phyloP scores from a whole-genome alignment of 371 early-diverging fungal genomes.

The Mortierella sp. region DNA sequence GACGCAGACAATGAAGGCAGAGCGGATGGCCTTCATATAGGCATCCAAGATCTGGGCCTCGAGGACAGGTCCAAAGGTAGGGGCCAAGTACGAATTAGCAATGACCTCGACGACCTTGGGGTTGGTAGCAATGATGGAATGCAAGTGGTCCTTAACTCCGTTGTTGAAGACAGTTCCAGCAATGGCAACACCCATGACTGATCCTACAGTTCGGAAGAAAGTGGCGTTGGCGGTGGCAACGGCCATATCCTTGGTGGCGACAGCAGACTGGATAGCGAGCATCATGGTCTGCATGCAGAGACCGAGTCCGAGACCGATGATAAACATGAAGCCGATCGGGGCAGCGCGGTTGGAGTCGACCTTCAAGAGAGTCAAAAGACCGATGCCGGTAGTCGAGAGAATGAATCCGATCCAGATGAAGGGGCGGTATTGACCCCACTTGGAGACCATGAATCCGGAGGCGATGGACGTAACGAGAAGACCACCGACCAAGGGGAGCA shows the following conservation, averaged over 20 bases:
- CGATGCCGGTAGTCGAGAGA: constrained; percentile 61
- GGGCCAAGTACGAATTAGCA: constrained; percentile 25
- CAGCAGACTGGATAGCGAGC: constrained; percentile 70
- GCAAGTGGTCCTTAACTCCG: constrained; percentile 40
- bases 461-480: constrained; percentile 63
- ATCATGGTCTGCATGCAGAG: constrained; percentile 73
- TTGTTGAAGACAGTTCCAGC: constrained; percentile 66
- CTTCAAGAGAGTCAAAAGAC: constrained; percentile 62
- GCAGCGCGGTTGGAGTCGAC: constrained; percentile 56
- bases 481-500: constrained; percentile 73
- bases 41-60: constrained; percentile 64
- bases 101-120: constrained; percentile 17
- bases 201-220: constrained; percentile 74
- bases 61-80: constrained; percentile 23
- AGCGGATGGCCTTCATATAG: constrained; percentile 70
- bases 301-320: constrained; percentile 73
- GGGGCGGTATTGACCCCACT: constrained; percentile 63
- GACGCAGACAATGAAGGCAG: constrained; percentile 68
- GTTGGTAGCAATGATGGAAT: constrained; percentile 9
- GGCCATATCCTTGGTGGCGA: constrained; percentile 68
- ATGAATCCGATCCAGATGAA: constrained; percentile 66
- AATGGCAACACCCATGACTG: constrained; percentile 76
- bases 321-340: constrained; percentile 62
- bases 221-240: constrained; percentile 71
- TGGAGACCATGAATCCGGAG: constrained; percentile 65